Base-by-base conservation (phyloP, 352 stramenopile species). In the Phytopythium helicoides region DNA sequence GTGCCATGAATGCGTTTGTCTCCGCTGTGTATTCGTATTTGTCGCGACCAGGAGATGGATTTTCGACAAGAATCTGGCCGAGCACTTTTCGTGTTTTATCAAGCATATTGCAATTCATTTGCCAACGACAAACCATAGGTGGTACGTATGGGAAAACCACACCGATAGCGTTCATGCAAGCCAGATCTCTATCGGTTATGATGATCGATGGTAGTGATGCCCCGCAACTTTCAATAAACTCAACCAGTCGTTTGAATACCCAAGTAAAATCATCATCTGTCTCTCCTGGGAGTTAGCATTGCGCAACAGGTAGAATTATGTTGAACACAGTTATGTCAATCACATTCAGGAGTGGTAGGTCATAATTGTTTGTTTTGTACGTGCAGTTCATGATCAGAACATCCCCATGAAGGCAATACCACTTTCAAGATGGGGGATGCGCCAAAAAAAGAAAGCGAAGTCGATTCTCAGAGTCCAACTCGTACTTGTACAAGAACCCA, bases 11-110 rank as follows among this genome's bases (percentile, higher is more conserved):
- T 15, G 19, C 8, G 18, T 45, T 19, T 6, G 39, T 45, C 15
- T 45, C 39, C 12, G 39, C 18, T 45, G 39, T 31, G 39, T 45
- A 28, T 23, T 45, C 39, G 15, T 31, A 45, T 7, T 45, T 45
- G 39, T 45, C 39, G 12, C 39, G 15, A 6, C 15, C 15, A 9
- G 39, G 18, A 16, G 39, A 6, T 16, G 39, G 39, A 4, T 45
- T 26, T 3, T 45, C 39, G 3, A 26, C 39, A 12, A 11, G 18
- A 26, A 45, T 16, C 11, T 45, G 39, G 7, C 39, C 5, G 26
- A 23, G 7, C 6, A 19, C 18, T 28, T 16, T 15, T 10, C 2
- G 28, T 6, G 39, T 3, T 16, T 45, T 28, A 3, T 16, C 39
- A 12, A 45, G 18, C 6, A 45, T 19, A 15, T 45, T 45, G 7